Evolutionary conservation across 768 basidiomycete genomes (phyloP).

Genomic region (Paxillus rubicundulus): DNA sequence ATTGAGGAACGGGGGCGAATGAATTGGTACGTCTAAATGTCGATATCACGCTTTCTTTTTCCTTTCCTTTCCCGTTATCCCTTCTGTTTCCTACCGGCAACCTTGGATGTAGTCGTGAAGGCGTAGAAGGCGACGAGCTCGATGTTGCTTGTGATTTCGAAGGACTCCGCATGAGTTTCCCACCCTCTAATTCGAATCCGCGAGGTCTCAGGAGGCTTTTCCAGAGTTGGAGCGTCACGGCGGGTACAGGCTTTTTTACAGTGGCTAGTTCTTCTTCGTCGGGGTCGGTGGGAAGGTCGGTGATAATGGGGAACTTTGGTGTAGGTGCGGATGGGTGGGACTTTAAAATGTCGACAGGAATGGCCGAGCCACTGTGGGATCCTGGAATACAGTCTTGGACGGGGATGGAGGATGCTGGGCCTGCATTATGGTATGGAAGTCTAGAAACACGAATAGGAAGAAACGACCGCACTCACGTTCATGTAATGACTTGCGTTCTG

Average conservation of each 20-base stretch:
- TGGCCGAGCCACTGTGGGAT: conserved; percentile 12
- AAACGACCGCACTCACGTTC: conserved; percentile 16
- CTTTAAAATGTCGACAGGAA: conserved; percentile 11
- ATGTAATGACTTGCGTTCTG: conserved; percentile 44
- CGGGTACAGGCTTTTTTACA: conserved; percentile 55
- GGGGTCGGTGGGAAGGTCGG: conserved; percentile 17
- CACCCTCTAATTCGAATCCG: conserved; percentile 59
- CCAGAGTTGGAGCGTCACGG: conserved; percentile 68
- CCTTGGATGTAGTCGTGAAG: conserved; percentile 11
- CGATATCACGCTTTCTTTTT: conserved; percentile 46
- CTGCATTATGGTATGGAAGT: conserved; percentile 6
- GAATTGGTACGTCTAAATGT: conserved; percentile 64
- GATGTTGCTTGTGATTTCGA: conserved; percentile 39
- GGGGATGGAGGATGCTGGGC: conserved; percentile 6
- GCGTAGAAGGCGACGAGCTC: conserved; percentile 18
- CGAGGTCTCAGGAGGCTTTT: conserved; percentile 61
- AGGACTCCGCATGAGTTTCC: conserved; percentile 61
- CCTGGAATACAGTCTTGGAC: conserved; percentile 15
- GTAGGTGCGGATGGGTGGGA: conserved; percentile 1
- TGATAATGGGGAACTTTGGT: conserved; percentile 20
- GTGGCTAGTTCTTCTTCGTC: conserved; percentile 59
- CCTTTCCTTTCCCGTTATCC: conserved; percentile 13
- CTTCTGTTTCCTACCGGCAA: neutral
- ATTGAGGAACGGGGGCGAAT: conserved; percentile 45
- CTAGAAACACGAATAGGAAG: neutral